A percentile compares a stretch with the other conserved stretches of the same genome.
These are phyloP conservation scores for Fusarium coffeatum DNA, from an alignment of 2,329 filamentous ascomycete species.

Conservation along the genomic window DNA sequence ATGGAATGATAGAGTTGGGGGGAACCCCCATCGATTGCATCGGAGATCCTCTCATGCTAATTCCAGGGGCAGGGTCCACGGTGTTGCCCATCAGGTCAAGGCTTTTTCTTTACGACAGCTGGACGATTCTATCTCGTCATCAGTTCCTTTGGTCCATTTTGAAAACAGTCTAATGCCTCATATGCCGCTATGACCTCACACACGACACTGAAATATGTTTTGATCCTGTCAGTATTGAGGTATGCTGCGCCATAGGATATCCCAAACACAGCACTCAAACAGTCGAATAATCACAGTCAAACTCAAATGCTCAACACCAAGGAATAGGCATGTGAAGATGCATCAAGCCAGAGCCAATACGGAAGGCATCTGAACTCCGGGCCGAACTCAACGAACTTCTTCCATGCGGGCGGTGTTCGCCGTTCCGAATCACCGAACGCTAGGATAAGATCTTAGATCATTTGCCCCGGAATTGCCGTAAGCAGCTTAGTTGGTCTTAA, in stretches of 20 bases:
- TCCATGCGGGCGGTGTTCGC: conserved; percentile 45
- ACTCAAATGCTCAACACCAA: not conserved
- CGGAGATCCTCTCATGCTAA: conserved; percentile 26
- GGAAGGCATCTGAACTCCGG: conserved; percentile 36
- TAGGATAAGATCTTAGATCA: conserved; percentile 52
- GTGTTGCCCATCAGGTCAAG: conserved; percentile 9
- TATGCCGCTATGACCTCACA: conserved; percentile 1
- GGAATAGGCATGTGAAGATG: conserved; percentile 7
- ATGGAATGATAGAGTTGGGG: conserved; percentile 12
- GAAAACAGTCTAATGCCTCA: conserved; percentile 22
- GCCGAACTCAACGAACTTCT: conserved; percentile 30
- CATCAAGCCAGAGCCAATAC: conserved; percentile 16
- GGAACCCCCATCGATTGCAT: conserved; percentile 17
- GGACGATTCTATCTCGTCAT: conserved; percentile 18
- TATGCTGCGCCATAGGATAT: not conserved
- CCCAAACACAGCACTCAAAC: not conserved
- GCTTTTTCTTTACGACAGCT: conserved; percentile 13
- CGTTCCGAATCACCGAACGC: conserved; percentile 49
- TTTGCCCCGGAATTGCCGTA: conserved; percentile 49
- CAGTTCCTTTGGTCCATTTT: conserved; percentile 15
- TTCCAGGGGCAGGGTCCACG: conserved; percentile 28
- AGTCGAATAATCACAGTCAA: not conserved
- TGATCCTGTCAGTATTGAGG: not conserved
- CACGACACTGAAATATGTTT: conserved; percentile 1
- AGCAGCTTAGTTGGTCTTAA: conserved; percentile 38